Base-by-base conservation (phyloP, 768 basidiomycete species). In the Mycena leptocephala region DNA sequence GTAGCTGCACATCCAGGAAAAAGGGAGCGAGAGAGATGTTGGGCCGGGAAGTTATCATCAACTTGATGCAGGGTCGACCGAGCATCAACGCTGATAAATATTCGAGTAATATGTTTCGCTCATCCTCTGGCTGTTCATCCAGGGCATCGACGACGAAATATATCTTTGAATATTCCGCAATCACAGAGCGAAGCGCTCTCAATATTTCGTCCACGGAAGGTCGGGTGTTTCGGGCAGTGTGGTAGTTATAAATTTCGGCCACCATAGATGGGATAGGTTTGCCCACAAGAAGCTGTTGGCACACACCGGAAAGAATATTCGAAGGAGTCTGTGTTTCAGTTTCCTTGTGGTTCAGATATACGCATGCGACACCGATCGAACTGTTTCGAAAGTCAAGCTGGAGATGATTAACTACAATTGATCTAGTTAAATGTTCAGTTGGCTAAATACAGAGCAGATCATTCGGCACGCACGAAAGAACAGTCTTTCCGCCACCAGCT, bases 281-380 rank as follows among this genome's bases (percentile, higher is more conserved):
- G 2, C 5, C 26, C 14, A 41, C 35, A 14, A 63, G 8, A 16
- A 63, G 61, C 39, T 63, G 61, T 63, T 43, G 39, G 8, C 61
- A 63, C 16, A 63, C 13, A 28, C 37, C 28, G 16, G 61, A 13
- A 3, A 63, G 24, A 8, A 63, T 10, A 43, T 63, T 63, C 24
- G 13, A 11, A 5, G n/a, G 11, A 5, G 61, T 63, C 8, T 63
- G 61, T 16, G 24, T 8, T 8, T 43, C 37, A 4, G 37, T 63
- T 18, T 63, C 61, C 24, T 63, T 63, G 37, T 63, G 61, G 61
- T 63, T 63, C 10, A 63, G 61, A 63, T 63, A 63, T 26, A 63
- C 41, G 26, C 24, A 26, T 37, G 59, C 59, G 2, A 39, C 22
- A 1, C 59, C 33, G 24, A 39, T 39, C 10, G 20, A 14, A 13